Evolutionary conservation across 1,284 basidiomycete genomes (phyloP).

Genomic region (Caloboletus inedulis): DNA sequence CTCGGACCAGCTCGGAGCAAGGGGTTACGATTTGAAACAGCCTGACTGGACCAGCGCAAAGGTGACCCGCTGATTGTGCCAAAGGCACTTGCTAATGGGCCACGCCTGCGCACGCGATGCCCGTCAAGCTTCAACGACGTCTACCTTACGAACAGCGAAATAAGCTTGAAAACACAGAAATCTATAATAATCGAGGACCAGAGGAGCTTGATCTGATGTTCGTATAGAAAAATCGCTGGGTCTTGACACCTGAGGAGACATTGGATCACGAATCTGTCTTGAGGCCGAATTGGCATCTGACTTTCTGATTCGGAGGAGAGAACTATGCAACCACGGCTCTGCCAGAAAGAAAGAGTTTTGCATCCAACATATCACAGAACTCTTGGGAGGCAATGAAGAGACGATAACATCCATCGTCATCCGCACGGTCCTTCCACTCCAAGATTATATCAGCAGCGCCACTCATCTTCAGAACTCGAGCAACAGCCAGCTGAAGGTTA

Average conservation of each 20-base stretch:
- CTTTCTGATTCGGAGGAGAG: not conserved
- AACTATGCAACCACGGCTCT: not conserved
- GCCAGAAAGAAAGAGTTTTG: not conserved
- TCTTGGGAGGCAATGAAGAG: not conserved
- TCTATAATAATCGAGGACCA: no score
- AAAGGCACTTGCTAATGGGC: no score
- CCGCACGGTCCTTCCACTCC: slow-evolving; percentile 8
- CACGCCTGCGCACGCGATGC: no score
- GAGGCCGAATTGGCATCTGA: not conserved
- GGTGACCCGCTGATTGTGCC: no score
- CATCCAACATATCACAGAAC: not conserved
- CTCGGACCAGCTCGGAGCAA: not conserved
- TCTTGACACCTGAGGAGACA: no score
- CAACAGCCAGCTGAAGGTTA: slow-evolving; percentile 7
- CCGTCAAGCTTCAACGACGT: no score
- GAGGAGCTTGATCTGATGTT: no score
- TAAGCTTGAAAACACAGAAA: no score
- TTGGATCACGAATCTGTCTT: no score
- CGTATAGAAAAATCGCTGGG: no score
- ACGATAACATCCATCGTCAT: not conserved
- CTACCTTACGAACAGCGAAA: not conserved
- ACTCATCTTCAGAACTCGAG: slow-evolving; percentile 10
- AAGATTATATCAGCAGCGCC: slow-evolving; percentile 4
- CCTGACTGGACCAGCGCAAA: no score
- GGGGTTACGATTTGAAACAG: no score